Conservation (phyloP, 2,329 filamentous ascomycete species). For the Cladophialophora yegresii region DNA sequence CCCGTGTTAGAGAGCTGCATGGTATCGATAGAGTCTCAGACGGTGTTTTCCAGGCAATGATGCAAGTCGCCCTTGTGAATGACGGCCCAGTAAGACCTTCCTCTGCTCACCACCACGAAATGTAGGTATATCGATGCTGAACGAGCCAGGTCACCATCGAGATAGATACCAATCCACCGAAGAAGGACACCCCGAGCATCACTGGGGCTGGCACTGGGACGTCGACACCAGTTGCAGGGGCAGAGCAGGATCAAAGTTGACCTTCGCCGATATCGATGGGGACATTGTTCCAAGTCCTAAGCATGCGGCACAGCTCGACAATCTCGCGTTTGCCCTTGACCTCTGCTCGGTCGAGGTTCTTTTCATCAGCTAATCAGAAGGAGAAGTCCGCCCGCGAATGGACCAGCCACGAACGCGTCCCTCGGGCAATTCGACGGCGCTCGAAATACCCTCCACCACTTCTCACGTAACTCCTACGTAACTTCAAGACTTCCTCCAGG, state of each 20-base stretch:
- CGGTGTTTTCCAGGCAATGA: slow-evolving; percentile 98
- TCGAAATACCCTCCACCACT: neutral
- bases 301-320: neutral
- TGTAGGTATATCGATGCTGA: slow-evolving; percentile 16
- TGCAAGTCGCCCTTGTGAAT: slow-evolving; percentile 92
- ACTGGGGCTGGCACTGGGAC: slow-evolving; percentile 24
- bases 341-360: neutral
- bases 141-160: slow-evolving; percentile 38
- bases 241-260: slow-evolving; percentile 4
- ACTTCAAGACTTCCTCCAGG: slow-evolving; percentile 10
- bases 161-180: slow-evolving; percentile 51
- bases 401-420: slow-evolving; percentile 11
- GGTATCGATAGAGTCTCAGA: slow-evolving; percentile 76
- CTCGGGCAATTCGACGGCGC: neutral
- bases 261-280: neutral
- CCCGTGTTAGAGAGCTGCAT: slow-evolving; percentile 73
- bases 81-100: slow-evolving; percentile 64
- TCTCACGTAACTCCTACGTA: slow-evolving; percentile 27
- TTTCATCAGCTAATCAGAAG: slow-evolving; percentile 3
- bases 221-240: slow-evolving; percentile 17
- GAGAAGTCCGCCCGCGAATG: slow-evolving; percentile 28
- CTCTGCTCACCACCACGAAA: neutral
- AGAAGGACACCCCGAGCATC: slow-evolving; percentile 38
- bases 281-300: neutral
- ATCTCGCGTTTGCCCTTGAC: neutral